Evolutionary conservation across 2,329 filamentous ascomycete species (phyloP), one percentile per base, ranked within the genome.

Genomic region (Lachnellula hyalina): DNA sequence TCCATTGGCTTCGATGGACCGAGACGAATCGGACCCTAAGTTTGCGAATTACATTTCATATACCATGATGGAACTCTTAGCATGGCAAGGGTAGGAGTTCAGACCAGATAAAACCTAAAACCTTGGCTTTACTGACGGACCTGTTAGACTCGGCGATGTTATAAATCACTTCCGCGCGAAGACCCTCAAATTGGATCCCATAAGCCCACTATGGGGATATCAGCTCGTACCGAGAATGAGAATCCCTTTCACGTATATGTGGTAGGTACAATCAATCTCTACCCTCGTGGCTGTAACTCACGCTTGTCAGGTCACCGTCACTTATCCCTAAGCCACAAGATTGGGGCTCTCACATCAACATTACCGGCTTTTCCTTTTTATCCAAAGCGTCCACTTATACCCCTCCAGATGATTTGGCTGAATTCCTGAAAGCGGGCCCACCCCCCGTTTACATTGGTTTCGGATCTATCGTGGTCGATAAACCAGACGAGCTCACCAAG

Each of bases 311-410:
- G 63, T 65, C 63, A 36, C 83, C 84, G 0, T 77, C 76, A 0
- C 72, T 88, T 4, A 79, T 87, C 0, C 81, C 84, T 0, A 88
- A 87, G 60, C 84, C 85, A 0, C 69, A 74, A 32, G 85, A 88
- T 60, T 88, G 85, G 85, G 81, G 82, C 1, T 74, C 75, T 3
- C 79, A 87, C 61, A 82, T 92, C 54, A 85, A 90, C 64, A 81
- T 91, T 17, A 83, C 85, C 5, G 89, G 89, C 19, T 93, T 92
- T 64, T 92, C 90, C 63, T 78, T 90, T 1, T 85, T 89, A 50
- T 73, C 83, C 8, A 83, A 85, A 19, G 59, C 62, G 11, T 79
- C 81, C 4, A 74, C 74, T 1, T 88, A 83, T 62, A 72, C 75
- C 11, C 84, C 85, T 0, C 79, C 82, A 0, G 68, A 75, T 2